Evolutionary conservation across 805 yeast genomes (phyloP), one percentile per base, ranked within the genome.

Genomic region (Candida loeiensis): DNA sequence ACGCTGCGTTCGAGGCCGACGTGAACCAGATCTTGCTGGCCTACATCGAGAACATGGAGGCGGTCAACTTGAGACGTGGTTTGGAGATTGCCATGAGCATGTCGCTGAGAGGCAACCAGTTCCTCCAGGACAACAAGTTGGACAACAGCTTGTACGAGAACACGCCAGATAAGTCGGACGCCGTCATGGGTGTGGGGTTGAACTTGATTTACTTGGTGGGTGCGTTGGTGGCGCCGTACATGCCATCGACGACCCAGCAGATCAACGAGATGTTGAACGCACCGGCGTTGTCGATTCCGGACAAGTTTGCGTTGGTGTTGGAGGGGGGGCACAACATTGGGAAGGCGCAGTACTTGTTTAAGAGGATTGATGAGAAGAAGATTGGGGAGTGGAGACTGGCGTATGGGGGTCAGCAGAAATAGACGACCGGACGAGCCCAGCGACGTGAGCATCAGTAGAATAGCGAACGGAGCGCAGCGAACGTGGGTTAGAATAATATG

Each of bases 81-180:
- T 73, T 91, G 47, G 98, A 90, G 63, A 63, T 80, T 27, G 95
- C 96, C 45, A 89, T 93, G 96, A 74, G 85, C 22, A 71, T 93
- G 42, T 85, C 96, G 43, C 79, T 95, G 15, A 80, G 96, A 54
- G 99, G 99, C 64, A 93, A 93, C 68, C 85, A 75, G 63, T 93
- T 91, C 75, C 76, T 93, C 61, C 99, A 93, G 69, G 99, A 91
- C 37, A 89, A 90, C 70, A 90, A 90, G 68, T 76, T 93, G 54
- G 98, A 91, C 64, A 93, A 93, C 74, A 72, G 85, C 7, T 72
- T 90, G 49, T 87, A 80, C 64, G 77, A 79, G 41, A 79, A 87
- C 55, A 60, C 66, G 36, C 95, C 96, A 32, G 86, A 76, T 24
- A 80, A 79, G 55, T 78, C 95, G 11, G 96, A 89, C 56, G 95